These are phyloP conservation scores for Blastomyces silverae DNA, from an alignment of 2,329 filamentous ascomycete species.

Conservation along the genomic window DNA sequence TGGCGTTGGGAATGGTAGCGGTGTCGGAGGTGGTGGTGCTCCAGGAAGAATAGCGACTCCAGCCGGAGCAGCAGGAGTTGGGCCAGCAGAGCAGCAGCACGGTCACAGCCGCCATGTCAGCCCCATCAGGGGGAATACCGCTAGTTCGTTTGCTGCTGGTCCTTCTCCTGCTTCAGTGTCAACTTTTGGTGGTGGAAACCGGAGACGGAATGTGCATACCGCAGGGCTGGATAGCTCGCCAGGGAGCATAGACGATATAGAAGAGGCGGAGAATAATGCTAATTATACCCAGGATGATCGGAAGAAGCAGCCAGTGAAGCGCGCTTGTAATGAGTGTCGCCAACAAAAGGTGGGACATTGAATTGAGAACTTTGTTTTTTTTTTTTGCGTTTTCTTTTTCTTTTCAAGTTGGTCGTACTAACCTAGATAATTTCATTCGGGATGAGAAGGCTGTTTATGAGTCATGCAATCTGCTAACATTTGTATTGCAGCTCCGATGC, in stretches of 20 bases:
- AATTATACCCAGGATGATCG: slow-evolving; percentile 34
- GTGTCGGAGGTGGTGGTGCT: slow-evolving; percentile 19
- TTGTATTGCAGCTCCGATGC: slow-evolving; percentile 51
- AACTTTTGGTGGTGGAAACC: neutral
- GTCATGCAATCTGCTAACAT: slow-evolving; percentile 13
- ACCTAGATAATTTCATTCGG: no score
- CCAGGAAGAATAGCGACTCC: slow-evolving; percentile 10
- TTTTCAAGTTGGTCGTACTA: no score
- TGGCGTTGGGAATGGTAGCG: slow-evolving; percentile 18
- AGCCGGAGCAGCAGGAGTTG: neutral
- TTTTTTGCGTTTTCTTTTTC: neutral
- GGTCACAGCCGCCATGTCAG: slow-evolving; percentile 3
- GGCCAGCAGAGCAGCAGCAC: slow-evolving; percentile 4
- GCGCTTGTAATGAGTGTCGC: slow-evolving; percentile 62
- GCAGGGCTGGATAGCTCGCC: slow-evolving; percentile 45
- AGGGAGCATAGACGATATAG: slow-evolving; percentile 38
- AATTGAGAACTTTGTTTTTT: neutral
- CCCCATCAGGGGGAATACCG: slow-evolving; percentile 11
- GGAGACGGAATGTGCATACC: slow-evolving; percentile 40
- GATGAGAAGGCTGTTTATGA: slow-evolving; percentile 1
- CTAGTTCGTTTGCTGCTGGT: slow-evolving; percentile 12
- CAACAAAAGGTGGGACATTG: slow-evolving; percentile 56
- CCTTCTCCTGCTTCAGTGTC: slow-evolving; percentile 7
- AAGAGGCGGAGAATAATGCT: slow-evolving; percentile 34
- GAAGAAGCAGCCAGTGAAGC: slow-evolving; percentile 47